Base-by-base conservation (phyloP, 257 asterid genomes). In the Sherardia arvensis region DNA sequence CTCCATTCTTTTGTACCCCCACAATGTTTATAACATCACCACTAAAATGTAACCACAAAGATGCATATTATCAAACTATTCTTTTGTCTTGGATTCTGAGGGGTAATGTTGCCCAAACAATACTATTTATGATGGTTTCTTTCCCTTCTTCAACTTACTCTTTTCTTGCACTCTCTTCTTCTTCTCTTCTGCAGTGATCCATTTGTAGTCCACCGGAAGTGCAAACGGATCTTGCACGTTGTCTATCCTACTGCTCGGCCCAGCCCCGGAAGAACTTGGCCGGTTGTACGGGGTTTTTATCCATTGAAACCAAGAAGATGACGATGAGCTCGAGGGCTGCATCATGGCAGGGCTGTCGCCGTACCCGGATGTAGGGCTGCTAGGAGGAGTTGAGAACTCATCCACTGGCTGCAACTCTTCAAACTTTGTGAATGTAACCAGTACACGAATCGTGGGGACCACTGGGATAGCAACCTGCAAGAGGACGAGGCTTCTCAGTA, bases 391-490 rank as follows among this genome's bases (percentile, higher is more conserved):
- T 14, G 89, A 79, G 66, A 87, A 89, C 76, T 92, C 99, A 29
- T 89, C 99, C 69, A 84, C 57, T 1, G 96, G 95, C 78, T 78
- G 90, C 62, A 92, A 68, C 73, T 92, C 99, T 66, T 92, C 96
- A 43, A 87, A 92, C 75, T 89, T 89, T 12, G 97, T 85, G 69
- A 92, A 89, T 40, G 99, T 92, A 49, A 92, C 99, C 73, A 92
- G 73, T 62, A 92, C 97, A 65, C 91, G 77, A 49, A 92, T 81
- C 0, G 97, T 92, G 4, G 99, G 99, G 48, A 92, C 91, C 67
- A 89, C 83, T 10, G 99, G 99, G 68, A 92, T 89, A 18, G 99
- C 95, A 64, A 92, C 90, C 99, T 92, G 88, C 33, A 69, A 76
- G 20, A 21, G 48, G 36, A 66, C 43, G 51, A 61, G 38, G 54